These are phyloP conservation scores for Phanerochaete sordida DNA, from an alignment of 768 basidiomycete genomes.

Conservation along the genomic window DNA sequence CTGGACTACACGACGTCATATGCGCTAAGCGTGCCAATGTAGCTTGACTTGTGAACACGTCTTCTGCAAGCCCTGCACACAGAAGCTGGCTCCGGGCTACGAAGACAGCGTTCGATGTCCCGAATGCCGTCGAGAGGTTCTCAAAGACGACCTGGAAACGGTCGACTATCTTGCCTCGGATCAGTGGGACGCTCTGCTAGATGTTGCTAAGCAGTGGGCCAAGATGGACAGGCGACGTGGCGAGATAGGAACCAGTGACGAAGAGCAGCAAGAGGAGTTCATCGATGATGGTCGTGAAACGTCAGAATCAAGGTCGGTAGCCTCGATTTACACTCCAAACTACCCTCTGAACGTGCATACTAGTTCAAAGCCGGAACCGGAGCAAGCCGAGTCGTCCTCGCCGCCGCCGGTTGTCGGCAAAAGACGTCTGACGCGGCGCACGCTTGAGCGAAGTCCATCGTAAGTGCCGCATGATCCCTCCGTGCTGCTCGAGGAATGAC, in stretches of 20 bases:
- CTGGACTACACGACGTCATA: background rate
- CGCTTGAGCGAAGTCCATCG: background rate
- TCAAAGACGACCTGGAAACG: constrained; percentile 31
- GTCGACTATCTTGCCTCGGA: constrained; percentile 36
- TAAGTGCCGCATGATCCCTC: background rate
- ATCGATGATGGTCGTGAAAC: constrained; percentile 22
- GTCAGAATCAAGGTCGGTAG: background rate
- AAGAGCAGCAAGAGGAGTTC: constrained; percentile 40
- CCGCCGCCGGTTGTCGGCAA: background rate
- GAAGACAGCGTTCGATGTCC: constrained; percentile 35
- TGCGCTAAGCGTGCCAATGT: background rate
- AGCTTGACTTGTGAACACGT: constrained; percentile 44
- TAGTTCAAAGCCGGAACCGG: background rate
- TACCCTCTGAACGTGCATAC: too few relatives aligned
- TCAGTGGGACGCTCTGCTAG: constrained; percentile 42
- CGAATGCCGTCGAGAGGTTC: constrained; percentile 28
- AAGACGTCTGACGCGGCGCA: background rate
- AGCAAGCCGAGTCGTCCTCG: background rate
- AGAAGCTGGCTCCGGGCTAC: constrained; percentile 20
- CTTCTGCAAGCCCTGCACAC: constrained; percentile 37
- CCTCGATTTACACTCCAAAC: too few relatives aligned
- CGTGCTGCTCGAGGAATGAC: background rate
- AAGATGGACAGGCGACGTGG: constrained; percentile 33
- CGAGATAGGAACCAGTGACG: constrained; percentile 39
- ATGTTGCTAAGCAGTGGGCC: constrained; percentile 36